Base-by-base conservation (phyloP, 2,329 filamentous ascomycete genomes). In the Pseudopyricularia javanii region DNA sequence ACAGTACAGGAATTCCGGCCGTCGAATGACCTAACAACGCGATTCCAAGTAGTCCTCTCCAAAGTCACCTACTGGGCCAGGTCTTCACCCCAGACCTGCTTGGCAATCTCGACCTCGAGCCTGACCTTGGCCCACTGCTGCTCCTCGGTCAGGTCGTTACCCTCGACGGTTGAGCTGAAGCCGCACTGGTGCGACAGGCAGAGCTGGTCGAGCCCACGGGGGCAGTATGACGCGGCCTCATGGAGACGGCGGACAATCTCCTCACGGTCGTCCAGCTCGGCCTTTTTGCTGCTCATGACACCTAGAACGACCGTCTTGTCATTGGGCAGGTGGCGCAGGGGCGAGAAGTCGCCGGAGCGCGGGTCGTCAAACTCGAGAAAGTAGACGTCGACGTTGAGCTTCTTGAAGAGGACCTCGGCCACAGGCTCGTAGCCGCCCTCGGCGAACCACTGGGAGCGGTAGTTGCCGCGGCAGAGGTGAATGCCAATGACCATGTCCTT, bases 231-330 rank as follows among this genome's bases (percentile, higher is more conserved):
- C 4, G 68, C 70, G 20, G 72, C 72, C 63, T 74, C 71, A n/a
- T 66, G 62, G 52, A 74, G 55, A n/a, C 72, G 61, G 49, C 58
- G 57, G 47, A 71, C 56, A 50, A 71, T 63, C 12, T 68, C 64
- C 32, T 64, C 65, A 57, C 66, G 66, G 54, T 67, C 66, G 55
- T 82, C 79, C 48, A 81, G 71, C 59, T 73, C 76, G 57, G 75
- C 70, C 68, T 83, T 79, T 63, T 83, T 83, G 62, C 74, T 78
- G 8, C 78, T 82, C 50, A 83, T 72, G 20, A 82, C 73, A 34
- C 80, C 79, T 2, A 80, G 65, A 9, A 80, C 75, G 14, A 80
- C 76, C 33, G 73, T 68, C 66, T 80, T 80, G 64, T 73, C 59
- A 52, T 69, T 69, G 3, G 76, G 76, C 49, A 80, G 64, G 61